Conservation (phyloP, 306 rosid species). For the Vigna hirtella region DNA sequence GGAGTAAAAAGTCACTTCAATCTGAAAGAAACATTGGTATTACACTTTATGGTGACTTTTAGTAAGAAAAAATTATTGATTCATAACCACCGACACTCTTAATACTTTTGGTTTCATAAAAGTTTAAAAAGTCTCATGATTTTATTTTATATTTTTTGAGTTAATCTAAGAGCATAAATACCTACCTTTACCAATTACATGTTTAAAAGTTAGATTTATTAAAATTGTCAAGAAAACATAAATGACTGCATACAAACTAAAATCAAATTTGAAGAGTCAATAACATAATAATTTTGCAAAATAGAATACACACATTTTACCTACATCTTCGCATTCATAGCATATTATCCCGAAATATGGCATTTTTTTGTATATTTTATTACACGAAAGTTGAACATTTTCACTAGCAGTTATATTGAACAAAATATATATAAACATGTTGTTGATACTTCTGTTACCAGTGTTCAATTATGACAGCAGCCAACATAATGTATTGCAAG, state of each 20-base stretch:
- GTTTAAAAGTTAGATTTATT: background rate
- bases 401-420: background rate
- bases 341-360: background rate
- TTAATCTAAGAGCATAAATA: background rate
- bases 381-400: background rate
- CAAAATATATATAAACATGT: background rate
- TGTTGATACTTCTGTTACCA: constrained; percentile 10
- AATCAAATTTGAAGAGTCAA: background rate
- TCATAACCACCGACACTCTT: background rate
- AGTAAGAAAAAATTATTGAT: background rate
- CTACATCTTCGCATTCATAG: background rate
- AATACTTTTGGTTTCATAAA: background rate
- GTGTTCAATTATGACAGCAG: constrained; percentile 34
- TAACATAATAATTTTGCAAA: background rate
- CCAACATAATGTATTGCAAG: constrained; percentile 29
- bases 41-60: background rate
- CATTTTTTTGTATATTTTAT: background rate
- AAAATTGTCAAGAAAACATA: background rate
- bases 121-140: background rate
- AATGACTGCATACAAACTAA: background rate
- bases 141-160: background rate
- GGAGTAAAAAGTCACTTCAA: background rate
- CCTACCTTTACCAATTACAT: background rate
- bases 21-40: too few species aligned
- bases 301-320: background rate